Evolutionary conservation across 495 filamentous ascomycete species (phyloP).

Genomic region (Paragyromitra xinjiangensis): DNA sequence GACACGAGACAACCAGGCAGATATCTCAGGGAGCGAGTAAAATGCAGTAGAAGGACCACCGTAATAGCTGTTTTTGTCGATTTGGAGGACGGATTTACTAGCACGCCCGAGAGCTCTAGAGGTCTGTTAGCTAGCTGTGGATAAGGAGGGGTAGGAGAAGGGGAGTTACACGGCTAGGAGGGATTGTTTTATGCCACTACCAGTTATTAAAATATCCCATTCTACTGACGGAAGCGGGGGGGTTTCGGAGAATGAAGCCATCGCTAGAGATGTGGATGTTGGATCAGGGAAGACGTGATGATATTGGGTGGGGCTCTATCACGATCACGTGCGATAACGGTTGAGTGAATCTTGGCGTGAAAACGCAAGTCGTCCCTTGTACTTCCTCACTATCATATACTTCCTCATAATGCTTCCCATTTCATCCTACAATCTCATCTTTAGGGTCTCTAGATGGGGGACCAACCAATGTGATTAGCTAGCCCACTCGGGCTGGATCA

Average conservation of each 20-base stretch:
- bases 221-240: conserved; percentile 49
- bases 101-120: conserved; percentile 91
- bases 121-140: conserved; percentile 56
- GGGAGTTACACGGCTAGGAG: conserved; percentile 87
- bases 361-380: not conserved
- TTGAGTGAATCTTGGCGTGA: not conserved
- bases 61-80: conserved; percentile 89
- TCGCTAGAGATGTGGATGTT: conserved; percentile 7
- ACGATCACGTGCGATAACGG: conserved; percentile 23
- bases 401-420: too few species aligned
- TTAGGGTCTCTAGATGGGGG: too few species aligned
- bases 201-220: conserved; percentile 92
- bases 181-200: conserved; percentile 89
- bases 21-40: conserved; percentile 77
- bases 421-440: too few species aligned
- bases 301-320: conserved; percentile 12
- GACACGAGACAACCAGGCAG: conserved; percentile 72
- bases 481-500: too few species aligned
- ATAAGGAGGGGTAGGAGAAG: conserved; percentile 41
- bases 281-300: conserved; percentile 2
- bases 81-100: conserved; percentile 87
- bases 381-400: too few species aligned
- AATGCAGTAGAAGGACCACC: conserved; percentile 87
- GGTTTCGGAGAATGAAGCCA: conserved; percentile 55
- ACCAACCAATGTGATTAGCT: too few species aligned